A percentile compares a stretch with the other conserved stretches of the same genome.
These are phyloP conservation scores for Penicillium sp. DNA, from an alignment of 2,329 filamentous ascomycete genomes.

Conservation along the genomic window DNA sequence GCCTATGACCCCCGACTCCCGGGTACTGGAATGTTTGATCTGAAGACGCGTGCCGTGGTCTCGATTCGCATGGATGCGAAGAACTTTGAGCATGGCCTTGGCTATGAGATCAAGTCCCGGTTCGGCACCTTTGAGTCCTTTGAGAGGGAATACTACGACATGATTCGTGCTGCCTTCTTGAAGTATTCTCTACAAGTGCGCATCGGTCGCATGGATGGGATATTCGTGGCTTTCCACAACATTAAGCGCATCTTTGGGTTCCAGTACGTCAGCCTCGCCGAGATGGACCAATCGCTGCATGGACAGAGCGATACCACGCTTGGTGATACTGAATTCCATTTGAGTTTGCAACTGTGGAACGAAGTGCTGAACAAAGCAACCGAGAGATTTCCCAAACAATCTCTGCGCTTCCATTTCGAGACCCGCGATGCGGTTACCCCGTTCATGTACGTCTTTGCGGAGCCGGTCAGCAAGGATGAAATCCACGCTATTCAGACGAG, in stretches of 20 bases:
- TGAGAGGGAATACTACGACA: constrained; percentile 93
- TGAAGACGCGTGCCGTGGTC: constrained; percentile 90
- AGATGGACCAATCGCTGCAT: constrained; percentile 90
- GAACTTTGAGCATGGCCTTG: constrained; percentile 66
- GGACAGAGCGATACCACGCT: constrained; percentile 60
- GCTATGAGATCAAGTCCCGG: constrained; percentile 75
- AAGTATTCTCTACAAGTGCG: constrained; percentile 96
- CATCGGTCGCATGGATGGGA: constrained; percentile 97
- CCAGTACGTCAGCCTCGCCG: constrained; percentile 78
- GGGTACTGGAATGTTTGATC: constrained; percentile 87
- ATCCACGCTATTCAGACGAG: constrained; percentile 68
- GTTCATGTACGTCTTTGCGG: constrained; percentile 83
- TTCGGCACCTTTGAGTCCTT: constrained; percentile 83
- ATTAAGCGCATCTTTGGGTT: constrained; percentile 94
- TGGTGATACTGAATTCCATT: constrained; percentile 78
- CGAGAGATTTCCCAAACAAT: constrained; percentile 64
- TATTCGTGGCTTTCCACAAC: constrained; percentile 96
- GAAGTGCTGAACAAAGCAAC: constrained; percentile 71
- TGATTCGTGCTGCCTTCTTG: constrained; percentile 88
- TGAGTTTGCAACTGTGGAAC: constrained; percentile 74
- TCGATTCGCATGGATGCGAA: constrained; percentile 80
- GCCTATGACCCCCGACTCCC: constrained; percentile 80
- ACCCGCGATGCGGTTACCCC: constrained; percentile 56
- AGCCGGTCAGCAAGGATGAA: constrained; percentile 69
- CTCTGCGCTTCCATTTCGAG: constrained; percentile 76